Base-by-base conservation (phyloP, 2,329 filamentous ascomycete species). In the Metarhizium rileyi region DNA sequence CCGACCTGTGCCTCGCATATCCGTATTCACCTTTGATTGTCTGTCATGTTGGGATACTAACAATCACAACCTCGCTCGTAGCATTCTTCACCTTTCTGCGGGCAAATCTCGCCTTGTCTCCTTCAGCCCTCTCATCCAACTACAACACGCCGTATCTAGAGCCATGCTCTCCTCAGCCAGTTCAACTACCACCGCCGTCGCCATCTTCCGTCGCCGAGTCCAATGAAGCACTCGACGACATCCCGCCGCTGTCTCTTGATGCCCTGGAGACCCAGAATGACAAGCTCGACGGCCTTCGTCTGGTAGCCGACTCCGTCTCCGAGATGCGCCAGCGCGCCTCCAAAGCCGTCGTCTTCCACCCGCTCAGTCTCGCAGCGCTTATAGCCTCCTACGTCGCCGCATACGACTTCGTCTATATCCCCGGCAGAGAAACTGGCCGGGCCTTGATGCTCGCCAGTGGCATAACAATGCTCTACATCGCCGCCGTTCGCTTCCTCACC, bases 41-140 rank as follows among this genome's bases (percentile, higher is more conserved):
- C n/a, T n/a, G n/a, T n/a, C n/a, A n/a, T n/a, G n/a, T n/a, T n/a
- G n/a, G n/a, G n/a, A n/a, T n/a, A n/a, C n/a, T n/a, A n/a, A n/a
- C n/a, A n/a, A n/a, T n/a, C n/a, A n/a, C n/a, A 33, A n/a, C n/a
- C 18, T 50, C 50, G 49, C 36, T 51, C 43, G 52, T 48, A 93
- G 87, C 87, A 25, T 93, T 93, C 72, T 85, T 93, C 67, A 85
- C 82, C 50, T 91, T 88, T 58, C 76, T 93, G 16, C 82, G 86
- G 57, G 86, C 86, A 55, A 93, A 93, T 62, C 78, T 93, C 49
- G 83, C 84, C 58, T 81, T 91, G 51, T 76, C 74, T 47, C 71
- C 73, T 43, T 81, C 74, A 53, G 70, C 80, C 50, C 68, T 84
- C 55, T 78, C 82, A 42, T 83, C 84, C 45, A 75, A 80, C 52